phyloP scores from a whole-genome alignment of 768 basidiomycete species.

The Agaricus blazei region DNA sequence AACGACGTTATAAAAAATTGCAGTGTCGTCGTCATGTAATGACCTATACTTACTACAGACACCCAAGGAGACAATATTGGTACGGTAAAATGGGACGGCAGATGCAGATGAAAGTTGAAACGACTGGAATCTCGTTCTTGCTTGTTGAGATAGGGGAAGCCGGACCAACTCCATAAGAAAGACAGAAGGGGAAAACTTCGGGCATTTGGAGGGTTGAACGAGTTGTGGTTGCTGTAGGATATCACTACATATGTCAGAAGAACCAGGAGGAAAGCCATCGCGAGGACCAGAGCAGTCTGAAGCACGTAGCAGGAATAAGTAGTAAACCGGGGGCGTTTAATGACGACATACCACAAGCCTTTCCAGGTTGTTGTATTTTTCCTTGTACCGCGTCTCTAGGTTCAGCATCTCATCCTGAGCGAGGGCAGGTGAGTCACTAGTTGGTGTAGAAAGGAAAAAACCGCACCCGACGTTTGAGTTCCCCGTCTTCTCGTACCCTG shows the following conservation, averaged over 20 bases:
- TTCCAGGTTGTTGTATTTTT: conserved; percentile 46
- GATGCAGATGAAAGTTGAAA: conserved; percentile 8
- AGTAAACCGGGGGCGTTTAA: neutral
- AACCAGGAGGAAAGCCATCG: neutral
- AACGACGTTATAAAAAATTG: neutral
- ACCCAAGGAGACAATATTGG: conserved; percentile 76
- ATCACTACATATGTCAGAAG: neutral
- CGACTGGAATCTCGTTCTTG: neutral
- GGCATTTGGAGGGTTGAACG: neutral
- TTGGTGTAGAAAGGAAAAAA: neutral
- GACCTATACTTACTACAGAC: conserved; percentile 52
- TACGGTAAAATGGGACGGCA: conserved; percentile 66
- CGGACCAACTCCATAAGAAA: neutral
- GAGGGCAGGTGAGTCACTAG: neutral
- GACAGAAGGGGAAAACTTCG: neutral
- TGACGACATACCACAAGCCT: conserved; percentile 36
- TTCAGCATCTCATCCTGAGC: conserved; percentile 37
- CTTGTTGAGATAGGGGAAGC: conserved; percentile 13
- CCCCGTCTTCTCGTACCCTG: conserved; percentile 33
- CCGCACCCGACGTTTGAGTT: conserved; percentile 44
- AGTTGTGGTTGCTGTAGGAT: neutral
- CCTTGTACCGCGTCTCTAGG: conserved; percentile 37
- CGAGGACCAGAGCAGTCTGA: neutral
- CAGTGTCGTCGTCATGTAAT: neutral
- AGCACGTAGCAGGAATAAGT: neutral